These are phyloP conservation scores for Vigna reflexopilosa DNA, from an alignment of 306 rosid species.

Conservation along the genomic window DNA sequence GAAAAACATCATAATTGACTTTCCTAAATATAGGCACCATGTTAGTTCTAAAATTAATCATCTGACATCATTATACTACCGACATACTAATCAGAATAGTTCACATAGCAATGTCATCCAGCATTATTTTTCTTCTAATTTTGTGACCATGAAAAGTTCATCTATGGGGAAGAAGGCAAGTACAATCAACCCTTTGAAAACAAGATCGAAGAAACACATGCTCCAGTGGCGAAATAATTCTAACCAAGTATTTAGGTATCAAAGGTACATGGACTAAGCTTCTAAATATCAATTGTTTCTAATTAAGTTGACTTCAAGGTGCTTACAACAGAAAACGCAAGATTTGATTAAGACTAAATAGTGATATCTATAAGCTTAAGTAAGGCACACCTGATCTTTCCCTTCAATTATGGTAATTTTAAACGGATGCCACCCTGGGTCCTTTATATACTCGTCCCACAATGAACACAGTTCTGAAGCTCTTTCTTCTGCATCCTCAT, in stretches of 20 bases:
- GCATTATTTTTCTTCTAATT: slow-evolving; percentile 22
- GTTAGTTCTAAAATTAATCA: background rate
- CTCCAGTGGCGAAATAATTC: background rate
- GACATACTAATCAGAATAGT: background rate
- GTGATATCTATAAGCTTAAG: slow-evolving; percentile 21
- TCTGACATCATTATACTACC: background rate
- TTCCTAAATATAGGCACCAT: slow-evolving; percentile 2
- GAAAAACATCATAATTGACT: slow-evolving; percentile 26
- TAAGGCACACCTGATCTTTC: slow-evolving; percentile 60
- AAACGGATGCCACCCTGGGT: slow-evolving; percentile 97
- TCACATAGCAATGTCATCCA: slow-evolving; percentile 5
- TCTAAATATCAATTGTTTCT: background rate
- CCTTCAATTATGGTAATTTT: slow-evolving; percentile 60
- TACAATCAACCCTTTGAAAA: background rate
- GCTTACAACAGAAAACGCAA: slow-evolving; percentile 24
- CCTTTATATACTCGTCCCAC: slow-evolving; percentile 93
- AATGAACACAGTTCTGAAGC: slow-evolving; percentile 88
- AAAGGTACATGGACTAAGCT: slow-evolving; percentile 13
- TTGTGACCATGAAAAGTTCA: slow-evolving; percentile 7
- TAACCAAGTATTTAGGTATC: slow-evolving; percentile 22
- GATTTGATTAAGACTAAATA: slow-evolving; percentile 33
- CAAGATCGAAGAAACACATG: background rate
- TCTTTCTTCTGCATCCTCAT: slow-evolving; percentile 79
- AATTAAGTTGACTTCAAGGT: slow-evolving; percentile 24
- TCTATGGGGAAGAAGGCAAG: background rate